A percentile compares a stretch with the other conserved stretches of the same genome.
These are phyloP conservation scores for Tulasnella calospora DNA, from an alignment of 768 basidiomycete genomes.

Conservation along the genomic window DNA sequence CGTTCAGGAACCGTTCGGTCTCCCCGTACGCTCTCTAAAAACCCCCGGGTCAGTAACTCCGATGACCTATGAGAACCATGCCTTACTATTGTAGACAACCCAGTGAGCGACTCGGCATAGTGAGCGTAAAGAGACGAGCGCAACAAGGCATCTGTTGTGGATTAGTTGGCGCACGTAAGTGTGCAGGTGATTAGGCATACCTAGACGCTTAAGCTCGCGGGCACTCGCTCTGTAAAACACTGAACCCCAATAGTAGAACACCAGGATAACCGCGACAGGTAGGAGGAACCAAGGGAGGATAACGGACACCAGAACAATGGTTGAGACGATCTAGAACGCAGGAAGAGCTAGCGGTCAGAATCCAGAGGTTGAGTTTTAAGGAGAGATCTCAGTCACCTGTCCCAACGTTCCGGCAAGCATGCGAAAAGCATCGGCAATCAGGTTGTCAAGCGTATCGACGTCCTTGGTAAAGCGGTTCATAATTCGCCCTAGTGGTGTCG, in stretches of 20 bases:
- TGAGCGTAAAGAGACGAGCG: conserved; percentile 25
- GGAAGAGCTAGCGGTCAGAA: conserved; percentile 30
- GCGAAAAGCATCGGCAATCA: conserved; percentile 26
- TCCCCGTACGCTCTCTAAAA: conserved; percentile 32
- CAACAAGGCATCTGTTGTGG: neutral
- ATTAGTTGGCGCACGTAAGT: neutral
- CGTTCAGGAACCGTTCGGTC: conserved; percentile 55
- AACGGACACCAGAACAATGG: neutral
- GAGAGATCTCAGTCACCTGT: neutral
- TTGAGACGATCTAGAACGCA: conserved; percentile 19
- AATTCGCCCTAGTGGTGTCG: conserved; percentile 33
- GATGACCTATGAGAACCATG: neutral
- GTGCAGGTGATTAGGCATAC: neutral
- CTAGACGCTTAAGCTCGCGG: conserved; percentile 24
- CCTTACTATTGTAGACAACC: conserved; percentile 32
- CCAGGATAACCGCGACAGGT: neutral
- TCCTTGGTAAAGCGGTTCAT: conserved; percentile 37
- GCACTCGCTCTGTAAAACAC: conserved; percentile 28
- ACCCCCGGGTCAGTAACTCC: neutral
- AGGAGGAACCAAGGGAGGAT: conserved; percentile 1
- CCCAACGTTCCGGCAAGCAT: neutral
- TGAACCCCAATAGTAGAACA: conserved; percentile 30
- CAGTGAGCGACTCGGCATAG: conserved; percentile 34
- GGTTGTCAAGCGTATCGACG: conserved; percentile 37
- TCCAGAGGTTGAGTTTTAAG: neutral